A percentile compares a stretch with the other conserved stretches of the same genome.
phyloP scores from a whole-genome alignment of 148 eudicot genomes.

The Persicaria tinctoria region DNA sequence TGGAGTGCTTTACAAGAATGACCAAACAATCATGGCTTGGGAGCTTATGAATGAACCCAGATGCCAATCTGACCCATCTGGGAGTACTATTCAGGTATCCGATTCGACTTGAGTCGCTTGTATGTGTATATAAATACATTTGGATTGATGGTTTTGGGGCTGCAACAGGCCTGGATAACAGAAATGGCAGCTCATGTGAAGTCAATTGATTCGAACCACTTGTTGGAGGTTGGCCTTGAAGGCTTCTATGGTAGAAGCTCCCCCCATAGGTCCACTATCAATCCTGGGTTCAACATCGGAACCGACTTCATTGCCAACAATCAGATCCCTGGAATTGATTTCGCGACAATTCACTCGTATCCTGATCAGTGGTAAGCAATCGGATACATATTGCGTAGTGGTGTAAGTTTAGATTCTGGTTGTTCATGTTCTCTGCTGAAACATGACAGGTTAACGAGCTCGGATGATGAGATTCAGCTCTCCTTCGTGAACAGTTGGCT shows the following conservation, averaged over 20 bases:
- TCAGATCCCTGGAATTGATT: constrained; percentile 61
- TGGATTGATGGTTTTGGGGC: constrained; percentile 5
- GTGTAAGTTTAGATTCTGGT: background rate
- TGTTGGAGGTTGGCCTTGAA: constrained; percentile 93
- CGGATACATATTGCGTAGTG: background rate
- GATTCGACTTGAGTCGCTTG: background rate
- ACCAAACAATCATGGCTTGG: constrained; percentile 99
- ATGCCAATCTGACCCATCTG: constrained; percentile 89
- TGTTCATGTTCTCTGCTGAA: background rate
- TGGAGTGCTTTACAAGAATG: constrained; percentile 78
- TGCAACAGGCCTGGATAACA: constrained; percentile 64
- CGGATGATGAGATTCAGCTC: constrained; percentile 47
- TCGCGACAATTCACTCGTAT: constrained; percentile 83
- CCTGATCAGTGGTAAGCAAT: constrained; percentile 79
- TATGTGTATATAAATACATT: background rate
- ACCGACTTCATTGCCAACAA: constrained; percentile 89
- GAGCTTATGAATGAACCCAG: constrained; percentile 99
- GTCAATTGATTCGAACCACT: constrained; percentile 76
- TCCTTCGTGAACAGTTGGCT: constrained; percentile 72
- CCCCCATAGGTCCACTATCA: constrained; percentile 42
- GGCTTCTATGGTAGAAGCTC: constrained; percentile 77
- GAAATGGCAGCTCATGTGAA: constrained; percentile 95
- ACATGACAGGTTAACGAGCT: constrained; percentile 48
- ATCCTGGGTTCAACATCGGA: constrained; percentile 63
- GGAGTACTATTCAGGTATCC: constrained; percentile 80